Evolutionary conservation across 2,329 filamentous ascomycete genomes (phyloP).

Genomic region (Fusarium euwallaceae): DNA sequence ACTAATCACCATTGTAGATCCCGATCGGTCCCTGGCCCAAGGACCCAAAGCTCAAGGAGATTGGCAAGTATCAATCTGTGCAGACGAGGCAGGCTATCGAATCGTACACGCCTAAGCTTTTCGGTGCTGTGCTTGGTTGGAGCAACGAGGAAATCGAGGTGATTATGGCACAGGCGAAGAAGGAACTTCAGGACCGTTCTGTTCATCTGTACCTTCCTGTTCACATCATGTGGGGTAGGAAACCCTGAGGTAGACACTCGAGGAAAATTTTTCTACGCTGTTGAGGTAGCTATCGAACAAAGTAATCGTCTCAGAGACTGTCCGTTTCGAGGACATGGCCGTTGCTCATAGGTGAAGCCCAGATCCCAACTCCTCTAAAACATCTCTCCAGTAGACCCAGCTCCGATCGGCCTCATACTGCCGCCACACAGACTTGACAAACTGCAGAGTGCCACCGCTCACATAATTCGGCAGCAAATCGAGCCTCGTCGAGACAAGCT

Average conservation of each 20-base stretch:
- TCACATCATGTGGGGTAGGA: constrained; percentile 26
- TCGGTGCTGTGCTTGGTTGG: constrained; percentile 32
- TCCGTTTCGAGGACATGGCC: background rate
- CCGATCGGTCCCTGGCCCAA: constrained; percentile 29
- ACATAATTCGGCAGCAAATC: background rate
- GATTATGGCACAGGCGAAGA: constrained; percentile 31
- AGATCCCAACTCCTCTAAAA: background rate
- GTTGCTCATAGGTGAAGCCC: background rate
- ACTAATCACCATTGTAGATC: background rate
- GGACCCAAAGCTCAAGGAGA: constrained; percentile 22
- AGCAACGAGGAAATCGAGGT: constrained; percentile 23
- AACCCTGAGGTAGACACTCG: background rate
- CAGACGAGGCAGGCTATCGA: constrained; percentile 29
- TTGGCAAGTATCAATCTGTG: constrained; percentile 21
- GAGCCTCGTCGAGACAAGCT: background rate
- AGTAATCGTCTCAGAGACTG: background rate
- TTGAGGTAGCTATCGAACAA: background rate
- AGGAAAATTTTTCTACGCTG: too few relatives aligned
- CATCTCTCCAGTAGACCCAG: background rate
- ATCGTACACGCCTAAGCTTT: constrained; percentile 34
- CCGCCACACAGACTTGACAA: background rate
- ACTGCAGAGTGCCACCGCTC: background rate
- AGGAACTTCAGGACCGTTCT: constrained; percentile 27
- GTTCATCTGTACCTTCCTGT: constrained; percentile 37
- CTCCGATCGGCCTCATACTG: background rate